phyloP scores from a whole-genome alignment of 106 monocot genomes.

The Platanthera zijinensis region DNA sequence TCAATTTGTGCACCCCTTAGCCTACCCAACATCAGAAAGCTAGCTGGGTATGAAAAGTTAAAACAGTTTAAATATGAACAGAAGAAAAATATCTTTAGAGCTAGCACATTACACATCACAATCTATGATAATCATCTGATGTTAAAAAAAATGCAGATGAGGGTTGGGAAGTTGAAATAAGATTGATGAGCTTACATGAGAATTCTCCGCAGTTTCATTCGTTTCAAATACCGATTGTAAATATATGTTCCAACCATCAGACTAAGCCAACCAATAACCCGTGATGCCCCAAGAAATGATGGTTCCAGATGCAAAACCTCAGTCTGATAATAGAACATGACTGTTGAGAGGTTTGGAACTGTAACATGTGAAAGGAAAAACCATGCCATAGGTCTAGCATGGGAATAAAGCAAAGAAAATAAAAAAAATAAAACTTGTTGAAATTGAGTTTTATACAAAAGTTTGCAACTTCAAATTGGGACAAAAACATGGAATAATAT shows the following conservation, averaged over 20 bases:
- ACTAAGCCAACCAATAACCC: constrained; percentile 76
- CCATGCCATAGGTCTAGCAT: constrained; percentile 77
- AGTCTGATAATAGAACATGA: constrained; percentile 85
- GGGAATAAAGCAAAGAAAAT: constrained; percentile 4
- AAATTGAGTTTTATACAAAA: not conserved
- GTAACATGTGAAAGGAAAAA: constrained; percentile 66
- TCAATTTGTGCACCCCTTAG: too few relatives aligned
- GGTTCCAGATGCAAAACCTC: constrained; percentile 65
- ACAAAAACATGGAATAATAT: constrained; percentile 1
- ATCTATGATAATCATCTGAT: not conserved
- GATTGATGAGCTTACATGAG: constrained; percentile 47
- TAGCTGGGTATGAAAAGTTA: not conserved
- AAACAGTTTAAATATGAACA: not conserved
- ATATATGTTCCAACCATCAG: constrained; percentile 64
- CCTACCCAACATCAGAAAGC: not conserved
- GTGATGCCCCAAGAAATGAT: constrained; percentile 66
- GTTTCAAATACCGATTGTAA: constrained; percentile 66
- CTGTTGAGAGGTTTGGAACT: constrained; percentile 73
- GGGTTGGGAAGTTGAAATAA: constrained; percentile 1
- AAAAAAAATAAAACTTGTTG: not conserved
- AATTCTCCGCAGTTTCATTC: constrained; percentile 43
- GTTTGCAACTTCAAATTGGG: constrained; percentile 1
- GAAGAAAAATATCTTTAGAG: not conserved
- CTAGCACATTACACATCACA: not conserved
- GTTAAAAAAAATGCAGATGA: not conserved